A percentile compares a stretch with the other conserved stretches of the same genome.
Evolutionary conservation across 2,329 filamentous ascomycete species (phyloP).

Genomic region (Penicillium sp.): DNA sequence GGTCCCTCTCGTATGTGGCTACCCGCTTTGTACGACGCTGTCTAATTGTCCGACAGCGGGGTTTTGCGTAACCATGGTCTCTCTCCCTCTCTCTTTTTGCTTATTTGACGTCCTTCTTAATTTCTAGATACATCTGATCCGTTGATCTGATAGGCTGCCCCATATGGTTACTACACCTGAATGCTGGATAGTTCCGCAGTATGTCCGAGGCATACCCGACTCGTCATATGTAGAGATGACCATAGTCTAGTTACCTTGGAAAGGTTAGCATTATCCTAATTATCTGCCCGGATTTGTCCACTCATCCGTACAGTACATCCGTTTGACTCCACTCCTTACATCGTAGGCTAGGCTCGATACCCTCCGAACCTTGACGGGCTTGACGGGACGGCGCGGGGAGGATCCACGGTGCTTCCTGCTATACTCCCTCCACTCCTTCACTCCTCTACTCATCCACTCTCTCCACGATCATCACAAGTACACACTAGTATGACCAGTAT

Average conservation of each 20-base stretch:
- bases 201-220: slow-evolving; percentile 15
- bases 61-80: slow-evolving; percentile 23
- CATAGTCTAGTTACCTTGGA: too few relatives aligned
- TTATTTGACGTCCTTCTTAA: too few relatives aligned
- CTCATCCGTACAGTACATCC: too few relatives aligned
- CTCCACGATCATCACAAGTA: too few relatives aligned
- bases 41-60: slow-evolving; percentile 26
- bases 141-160: not conserved
- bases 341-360: slow-evolving; percentile 35
- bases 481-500: not conserved
- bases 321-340: slow-evolving; percentile 30
- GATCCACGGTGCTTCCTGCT: slow-evolving; percentile 21
- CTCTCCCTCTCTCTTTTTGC: not conserved
- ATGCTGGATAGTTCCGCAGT: slow-evolving; percentile 11
- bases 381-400: slow-evolving; percentile 42
- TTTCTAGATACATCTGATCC: not conserved
- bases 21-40: slow-evolving; percentile 22
- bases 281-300: too few relatives aligned
- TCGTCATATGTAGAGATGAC: slow-evolving; percentile 10
- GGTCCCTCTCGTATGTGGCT: slow-evolving; percentile 9
- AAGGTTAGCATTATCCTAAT: too few relatives aligned
- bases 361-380: slow-evolving; percentile 45
- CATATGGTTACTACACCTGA: not conserved
- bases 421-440: too few relatives aligned
- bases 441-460: too few relatives aligned